Conservation (phyloP, 805 yeast species). For the Ascoidea asiatica region DNA sequence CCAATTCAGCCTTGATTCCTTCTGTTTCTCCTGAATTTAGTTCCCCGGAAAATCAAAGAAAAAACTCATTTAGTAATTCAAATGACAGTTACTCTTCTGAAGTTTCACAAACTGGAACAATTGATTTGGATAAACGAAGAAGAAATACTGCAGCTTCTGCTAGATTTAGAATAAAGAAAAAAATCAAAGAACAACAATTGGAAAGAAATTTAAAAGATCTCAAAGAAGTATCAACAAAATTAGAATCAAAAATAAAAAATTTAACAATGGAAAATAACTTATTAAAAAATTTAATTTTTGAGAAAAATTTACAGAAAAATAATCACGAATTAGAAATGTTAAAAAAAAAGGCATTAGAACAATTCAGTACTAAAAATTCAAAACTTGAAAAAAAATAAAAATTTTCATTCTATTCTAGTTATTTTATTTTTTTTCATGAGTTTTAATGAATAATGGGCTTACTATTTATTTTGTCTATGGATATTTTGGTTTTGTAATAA, state of each 20-base stretch:
- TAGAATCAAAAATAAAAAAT: constrained; percentile 68
- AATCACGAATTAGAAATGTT: constrained; percentile 39
- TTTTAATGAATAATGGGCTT: too few relatives aligned
- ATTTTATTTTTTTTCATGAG: too few relatives aligned
- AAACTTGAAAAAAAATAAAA: neutral
- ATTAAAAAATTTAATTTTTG: constrained; percentile 70
- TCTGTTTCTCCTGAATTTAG: neutral
- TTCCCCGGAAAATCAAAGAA: neutral
- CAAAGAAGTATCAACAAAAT: constrained; percentile 45
- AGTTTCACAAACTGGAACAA: constrained; percentile 8
- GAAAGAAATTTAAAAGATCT: constrained; percentile 65
- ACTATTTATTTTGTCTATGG: too few relatives aligned
- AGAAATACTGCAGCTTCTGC: constrained; percentile 93
- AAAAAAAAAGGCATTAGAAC: constrained; percentile 27
- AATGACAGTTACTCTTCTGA: neutral
- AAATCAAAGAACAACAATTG: constrained; percentile 83
- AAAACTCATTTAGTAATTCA: neutral
- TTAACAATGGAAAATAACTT: constrained; percentile 89
- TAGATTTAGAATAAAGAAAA: constrained; percentile 83
- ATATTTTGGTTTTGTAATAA: too few relatives aligned
- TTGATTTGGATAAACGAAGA: constrained; percentile 61
- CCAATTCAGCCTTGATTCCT: neutral
- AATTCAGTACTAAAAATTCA: neutral
- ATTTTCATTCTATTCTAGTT: neutral
- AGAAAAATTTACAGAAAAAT: constrained; percentile 47